A percentile compares a stretch with the other conserved stretches of the same genome.
phyloP scores from a whole-genome alignment of 495 filamentous ascomycete species.

The Aspergillus indologenus region DNA sequence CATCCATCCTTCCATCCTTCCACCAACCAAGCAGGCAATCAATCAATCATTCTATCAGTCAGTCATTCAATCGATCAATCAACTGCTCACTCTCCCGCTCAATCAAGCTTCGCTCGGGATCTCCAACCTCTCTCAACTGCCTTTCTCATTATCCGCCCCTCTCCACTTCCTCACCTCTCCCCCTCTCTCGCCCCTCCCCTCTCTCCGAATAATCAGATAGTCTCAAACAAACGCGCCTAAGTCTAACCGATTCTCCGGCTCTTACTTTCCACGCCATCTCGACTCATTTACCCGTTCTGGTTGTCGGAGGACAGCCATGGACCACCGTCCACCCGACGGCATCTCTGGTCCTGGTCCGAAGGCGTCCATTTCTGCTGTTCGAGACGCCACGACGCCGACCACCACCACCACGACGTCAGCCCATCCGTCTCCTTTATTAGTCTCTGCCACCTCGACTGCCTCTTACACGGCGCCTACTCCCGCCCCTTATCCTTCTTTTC shows the following conservation, averaged over 20 bases:
- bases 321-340: conserved; percentile 20
- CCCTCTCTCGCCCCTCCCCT: not conserved
- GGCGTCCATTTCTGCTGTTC: conserved; percentile 18
- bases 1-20: not conserved
- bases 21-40: too few species aligned
- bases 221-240: not conserved
- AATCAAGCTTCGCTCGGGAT: not conserved
- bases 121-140: not conserved
- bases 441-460: conserved; percentile 9
- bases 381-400: conserved; percentile 17
- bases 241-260: not conserved
- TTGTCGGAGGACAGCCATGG: conserved; percentile 20
- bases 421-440: conserved; percentile 10
- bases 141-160: not conserved
- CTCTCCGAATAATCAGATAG: not conserved
- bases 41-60: not conserved
- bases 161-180: not conserved
- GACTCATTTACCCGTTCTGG: not conserved
- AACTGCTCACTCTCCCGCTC: not conserved
- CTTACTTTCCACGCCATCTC: not conserved
- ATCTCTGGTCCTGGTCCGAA: conserved; percentile 15
- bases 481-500: conserved; percentile 18
- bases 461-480: conserved; percentile 12
- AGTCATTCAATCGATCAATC: too few species aligned
- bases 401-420: conserved; percentile 12